Conservation (phyloP, 768 basidiomycete species). For the Leccinum truebloodii region DNA sequence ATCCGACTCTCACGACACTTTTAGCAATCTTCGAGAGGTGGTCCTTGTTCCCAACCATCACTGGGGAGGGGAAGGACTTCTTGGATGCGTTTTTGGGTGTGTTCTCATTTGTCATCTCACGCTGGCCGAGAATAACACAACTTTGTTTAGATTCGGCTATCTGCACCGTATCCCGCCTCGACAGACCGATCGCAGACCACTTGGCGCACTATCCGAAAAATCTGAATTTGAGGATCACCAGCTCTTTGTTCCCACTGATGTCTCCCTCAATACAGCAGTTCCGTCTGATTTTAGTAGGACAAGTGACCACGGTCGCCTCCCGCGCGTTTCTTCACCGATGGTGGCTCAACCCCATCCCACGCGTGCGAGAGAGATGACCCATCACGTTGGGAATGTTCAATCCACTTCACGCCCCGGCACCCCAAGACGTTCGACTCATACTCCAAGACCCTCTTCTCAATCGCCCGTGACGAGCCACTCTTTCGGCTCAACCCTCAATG, state of each 20-base stretch:
- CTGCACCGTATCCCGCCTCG: conserved; percentile 91
- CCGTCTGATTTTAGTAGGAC: conserved; percentile 1
- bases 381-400: conserved; percentile 15
- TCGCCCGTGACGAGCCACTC: conserved; percentile 35
- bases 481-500: conserved; percentile 45
- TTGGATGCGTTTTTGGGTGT: conserved; percentile 95
- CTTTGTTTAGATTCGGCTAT: conserved; percentile 69
- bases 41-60: conserved; percentile 94
- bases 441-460: conserved; percentile 32
- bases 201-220: conserved; percentile 52
- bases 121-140: conserved; percentile 6
- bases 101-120: conserved; percentile 27
- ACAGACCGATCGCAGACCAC: conserved; percentile 57
- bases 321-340: conserved; percentile 13
- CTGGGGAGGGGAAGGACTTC: conserved; percentile 95
- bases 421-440: conserved; percentile 28
- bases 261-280: conserved; percentile 20
- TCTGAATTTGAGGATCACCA: conserved; percentile 62
- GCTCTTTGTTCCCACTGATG: conserved; percentile 74
- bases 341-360: conserved; percentile 34
- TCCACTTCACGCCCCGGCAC: conserved; percentile 29
- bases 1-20: conserved; percentile 8
- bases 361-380: conserved; percentile 21
- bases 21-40: conserved; percentile 87
- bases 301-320: conserved; percentile 10